phyloP scores from a whole-genome alignment of 371 early-diverging fungal species.

The Mucor indicus region DNA sequence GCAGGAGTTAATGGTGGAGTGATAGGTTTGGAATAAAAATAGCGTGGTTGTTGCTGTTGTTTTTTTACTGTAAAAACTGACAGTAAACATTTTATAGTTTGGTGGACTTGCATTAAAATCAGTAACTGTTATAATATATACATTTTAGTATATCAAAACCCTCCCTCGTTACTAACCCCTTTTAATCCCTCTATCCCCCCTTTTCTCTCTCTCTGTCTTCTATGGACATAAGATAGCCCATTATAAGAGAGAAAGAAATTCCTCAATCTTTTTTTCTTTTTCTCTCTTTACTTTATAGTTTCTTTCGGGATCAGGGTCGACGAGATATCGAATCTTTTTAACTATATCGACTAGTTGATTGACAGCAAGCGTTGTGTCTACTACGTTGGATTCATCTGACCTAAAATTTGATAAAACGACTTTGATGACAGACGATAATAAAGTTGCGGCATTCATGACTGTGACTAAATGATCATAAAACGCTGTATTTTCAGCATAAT shows the following conservation, averaged over 20 bases:
- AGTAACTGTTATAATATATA: too few species aligned
- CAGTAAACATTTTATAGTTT: too few species aligned
- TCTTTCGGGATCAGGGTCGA: not conserved
- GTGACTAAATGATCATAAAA: conserved; percentile 5
- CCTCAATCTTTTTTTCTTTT: not conserved
- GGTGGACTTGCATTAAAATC: too few species aligned
- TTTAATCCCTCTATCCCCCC: too few species aligned
- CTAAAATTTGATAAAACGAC: conserved; percentile 4
- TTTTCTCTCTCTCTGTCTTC: not conserved
- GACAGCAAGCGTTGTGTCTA: conserved; percentile 2
- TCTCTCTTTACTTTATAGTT: conserved; percentile 4
- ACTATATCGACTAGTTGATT: conserved; percentile 1
- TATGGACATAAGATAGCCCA: not conserved
- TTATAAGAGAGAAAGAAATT: too few species aligned
- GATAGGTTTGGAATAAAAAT: too few species aligned
- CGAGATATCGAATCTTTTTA: conserved; percentile 5
- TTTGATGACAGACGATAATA: conserved; percentile 6
- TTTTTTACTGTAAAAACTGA: too few species aligned
- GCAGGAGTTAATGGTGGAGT: too few species aligned
- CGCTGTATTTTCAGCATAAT: not conserved
- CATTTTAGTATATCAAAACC: too few species aligned
- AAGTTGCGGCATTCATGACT: conserved; percentile 7
- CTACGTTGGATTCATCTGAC: conserved; percentile 1
- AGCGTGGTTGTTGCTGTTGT: too few species aligned
- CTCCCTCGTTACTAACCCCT: too few species aligned